Conservation (phyloP, 2,329 filamentous ascomycete genomes). For the Pseudophaeomoniella oleicola region DNA sequence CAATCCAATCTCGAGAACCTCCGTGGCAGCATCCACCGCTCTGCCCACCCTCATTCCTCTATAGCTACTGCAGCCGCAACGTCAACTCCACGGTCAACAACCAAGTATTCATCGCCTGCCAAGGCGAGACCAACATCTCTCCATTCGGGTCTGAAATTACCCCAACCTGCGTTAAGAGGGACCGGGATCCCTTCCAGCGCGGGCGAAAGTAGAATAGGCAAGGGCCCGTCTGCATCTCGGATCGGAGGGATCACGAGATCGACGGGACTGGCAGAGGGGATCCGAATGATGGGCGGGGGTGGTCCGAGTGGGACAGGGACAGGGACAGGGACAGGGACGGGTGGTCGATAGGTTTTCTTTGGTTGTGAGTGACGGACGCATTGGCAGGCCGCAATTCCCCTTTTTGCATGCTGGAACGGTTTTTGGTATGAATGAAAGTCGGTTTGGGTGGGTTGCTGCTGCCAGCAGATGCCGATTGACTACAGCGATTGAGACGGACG, state of each 20-base stretch:
- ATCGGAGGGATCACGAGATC: conserved; percentile 9
- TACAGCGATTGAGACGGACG: too few species aligned
- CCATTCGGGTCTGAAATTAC: conserved; percentile 11
- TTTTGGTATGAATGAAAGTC: too few species aligned
- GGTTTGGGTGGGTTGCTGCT: too few species aligned
- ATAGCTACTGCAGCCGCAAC: conserved; percentile 1
- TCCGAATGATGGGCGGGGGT: conserved; percentile 17
- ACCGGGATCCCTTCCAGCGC: conserved; percentile 12
- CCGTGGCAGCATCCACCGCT: not conserved
- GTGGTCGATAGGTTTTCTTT: too few species aligned
- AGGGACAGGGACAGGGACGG: too few species aligned
- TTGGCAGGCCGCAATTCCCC: too few species aligned
- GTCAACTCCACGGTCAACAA: conserved; percentile 5
- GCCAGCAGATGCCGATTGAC: too few species aligned
- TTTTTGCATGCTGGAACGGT: too few species aligned
- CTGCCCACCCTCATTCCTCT: not conserved
- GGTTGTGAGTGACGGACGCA: too few species aligned
- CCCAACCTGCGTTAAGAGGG: conserved; percentile 9
- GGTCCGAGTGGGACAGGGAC: too few species aligned
- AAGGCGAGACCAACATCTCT: conserved; percentile 1
- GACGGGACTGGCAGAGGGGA: conserved; percentile 15
- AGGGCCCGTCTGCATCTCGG: conserved; percentile 10
- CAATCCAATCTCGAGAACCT: conserved; percentile 1
- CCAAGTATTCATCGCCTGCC: conserved; percentile 2
- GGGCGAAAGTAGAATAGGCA: conserved; percentile 11